Evolutionary conservation across 83 land plant species (phyloP).

Genomic region (Diphasiastrum complanatum): DNA sequence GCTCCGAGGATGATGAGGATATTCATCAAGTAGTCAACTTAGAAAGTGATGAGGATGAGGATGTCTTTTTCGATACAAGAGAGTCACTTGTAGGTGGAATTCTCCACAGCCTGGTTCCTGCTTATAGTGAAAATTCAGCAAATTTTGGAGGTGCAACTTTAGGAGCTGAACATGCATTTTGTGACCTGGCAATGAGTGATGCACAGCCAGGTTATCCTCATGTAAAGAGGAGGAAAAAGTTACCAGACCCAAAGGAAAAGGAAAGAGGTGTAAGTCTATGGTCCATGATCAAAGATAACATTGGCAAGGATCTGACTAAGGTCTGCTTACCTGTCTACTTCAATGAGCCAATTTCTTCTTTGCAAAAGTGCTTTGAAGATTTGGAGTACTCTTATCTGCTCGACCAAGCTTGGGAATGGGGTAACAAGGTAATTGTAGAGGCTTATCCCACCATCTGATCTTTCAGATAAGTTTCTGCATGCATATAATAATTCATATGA

Average conservation of each 20-base stretch:
- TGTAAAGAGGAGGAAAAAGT: slow-evolving; percentile 51
- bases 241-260: slow-evolving; percentile 82
- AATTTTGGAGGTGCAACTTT: background rate
- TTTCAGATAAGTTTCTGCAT: too few species aligned
- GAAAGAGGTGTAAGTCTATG: slow-evolving; percentile 83
- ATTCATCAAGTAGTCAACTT: too few species aligned
- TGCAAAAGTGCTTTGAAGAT: slow-evolving; percentile 82
- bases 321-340: slow-evolving; percentile 90
- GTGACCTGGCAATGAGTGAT: slow-evolving; percentile 15
- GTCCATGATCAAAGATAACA: slow-evolving; percentile 88
- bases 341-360: slow-evolving; percentile 80
- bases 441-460: too few species aligned
- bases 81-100: slow-evolving; percentile 37
- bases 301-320: slow-evolving; percentile 79
- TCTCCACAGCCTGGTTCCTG: slow-evolving; percentile 15
- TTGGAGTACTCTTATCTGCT: slow-evolving; percentile 81
- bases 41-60: slow-evolving; percentile 58
- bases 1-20: too few species aligned
- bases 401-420: slow-evolving; percentile 65
- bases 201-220: slow-evolving; percentile 20
- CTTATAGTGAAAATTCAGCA: background rate
- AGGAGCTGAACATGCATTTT: slow-evolving; percentile 6
- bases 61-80: slow-evolving; percentile 40
- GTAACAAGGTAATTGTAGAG: slow-evolving; percentile 66
- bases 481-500: too few species aligned